Evolutionary conservation across 2,329 filamentous ascomycete genomes (phyloP).

Genomic region (Sphaerulina vaccinii): DNA sequence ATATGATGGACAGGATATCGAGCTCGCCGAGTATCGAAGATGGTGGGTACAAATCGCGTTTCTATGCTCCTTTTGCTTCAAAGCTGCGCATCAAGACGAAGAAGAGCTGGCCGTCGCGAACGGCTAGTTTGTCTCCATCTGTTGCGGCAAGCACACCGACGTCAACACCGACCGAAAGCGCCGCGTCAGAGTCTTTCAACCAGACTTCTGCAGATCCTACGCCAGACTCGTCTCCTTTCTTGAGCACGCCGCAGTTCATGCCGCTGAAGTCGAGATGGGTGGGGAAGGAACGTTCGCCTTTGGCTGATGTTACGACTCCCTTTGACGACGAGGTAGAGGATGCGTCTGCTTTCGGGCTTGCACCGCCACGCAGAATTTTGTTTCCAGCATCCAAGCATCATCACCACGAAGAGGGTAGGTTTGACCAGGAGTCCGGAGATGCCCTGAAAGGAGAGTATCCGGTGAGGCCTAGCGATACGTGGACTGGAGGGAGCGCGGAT

Average conservation of each 20-base stretch:
- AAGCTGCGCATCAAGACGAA: slow-evolving; percentile 9
- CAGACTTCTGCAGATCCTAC: slow-evolving; percentile 31
- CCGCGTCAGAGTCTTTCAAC: slow-evolving; percentile 34
- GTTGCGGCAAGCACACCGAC: slow-evolving; percentile 33
- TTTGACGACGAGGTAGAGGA: neutral
- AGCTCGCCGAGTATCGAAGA: slow-evolving; percentile 98
- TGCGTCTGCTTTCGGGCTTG: slow-evolving; percentile 10
- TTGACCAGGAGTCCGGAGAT: slow-evolving; percentile 32
- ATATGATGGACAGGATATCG: slow-evolving; percentile 98
- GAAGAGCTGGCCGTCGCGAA: slow-evolving; percentile 42
- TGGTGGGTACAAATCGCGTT: slow-evolving; percentile 70
- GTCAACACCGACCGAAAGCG: slow-evolving; percentile 26
- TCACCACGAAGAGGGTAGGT: slow-evolving; percentile 53
- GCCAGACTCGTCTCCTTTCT: slow-evolving; percentile 45
- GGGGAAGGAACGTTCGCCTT: slow-evolving; percentile 27
- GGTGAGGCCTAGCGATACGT: neutral
- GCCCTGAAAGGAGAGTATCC: neutral
- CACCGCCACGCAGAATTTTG: slow-evolving; percentile 15
- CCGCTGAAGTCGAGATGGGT: slow-evolving; percentile 31
- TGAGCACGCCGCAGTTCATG: slow-evolving; percentile 42
- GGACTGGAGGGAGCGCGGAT: neutral
- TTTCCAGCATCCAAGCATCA: slow-evolving; percentile 46
- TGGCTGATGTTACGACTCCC: slow-evolving; percentile 18
- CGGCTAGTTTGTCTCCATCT: slow-evolving; percentile 42
- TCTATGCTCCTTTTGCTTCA: slow-evolving; percentile 18